These are phyloP conservation scores for Triticum turgidum DNA, from an alignment of 176 grass and related monocot genomes.

Conservation along the genomic window DNA sequence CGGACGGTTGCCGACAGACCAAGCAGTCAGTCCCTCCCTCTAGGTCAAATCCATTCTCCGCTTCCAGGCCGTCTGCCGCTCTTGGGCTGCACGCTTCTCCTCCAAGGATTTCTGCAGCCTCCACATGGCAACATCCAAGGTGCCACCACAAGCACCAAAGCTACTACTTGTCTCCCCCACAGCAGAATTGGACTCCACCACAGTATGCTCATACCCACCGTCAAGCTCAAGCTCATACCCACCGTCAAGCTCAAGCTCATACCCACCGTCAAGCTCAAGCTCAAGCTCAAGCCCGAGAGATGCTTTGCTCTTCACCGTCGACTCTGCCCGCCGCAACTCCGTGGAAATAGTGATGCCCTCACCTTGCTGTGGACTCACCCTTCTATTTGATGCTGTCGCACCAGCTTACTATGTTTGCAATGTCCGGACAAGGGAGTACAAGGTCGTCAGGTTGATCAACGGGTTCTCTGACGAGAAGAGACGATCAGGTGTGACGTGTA, in stretches of 20 bases:
- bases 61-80: too few species aligned
- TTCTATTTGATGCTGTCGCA: background rate
- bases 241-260: too few species aligned
- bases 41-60: background rate
- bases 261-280: background rate
- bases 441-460: background rate
- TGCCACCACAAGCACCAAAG: background rate
- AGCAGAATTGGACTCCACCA: background rate
- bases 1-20: too few species aligned
- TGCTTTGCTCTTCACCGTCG: background rate
- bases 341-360: background rate
- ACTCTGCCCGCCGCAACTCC: background rate
- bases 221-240: too few species aligned
- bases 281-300: background rate
- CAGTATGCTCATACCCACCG: background rate
- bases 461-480: background rate
- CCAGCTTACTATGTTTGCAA: constrained; percentile 3
- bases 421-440: background rate
- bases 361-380: background rate
- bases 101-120: background rate
- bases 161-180: background rate
- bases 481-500: background rate
- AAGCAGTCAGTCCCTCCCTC: background rate
- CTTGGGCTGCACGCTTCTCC: too few species aligned
- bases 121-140: background rate